phyloP scores from a whole-genome alignment of 176 grass and related monocot species.

The Thinopyrum elongatum region DNA sequence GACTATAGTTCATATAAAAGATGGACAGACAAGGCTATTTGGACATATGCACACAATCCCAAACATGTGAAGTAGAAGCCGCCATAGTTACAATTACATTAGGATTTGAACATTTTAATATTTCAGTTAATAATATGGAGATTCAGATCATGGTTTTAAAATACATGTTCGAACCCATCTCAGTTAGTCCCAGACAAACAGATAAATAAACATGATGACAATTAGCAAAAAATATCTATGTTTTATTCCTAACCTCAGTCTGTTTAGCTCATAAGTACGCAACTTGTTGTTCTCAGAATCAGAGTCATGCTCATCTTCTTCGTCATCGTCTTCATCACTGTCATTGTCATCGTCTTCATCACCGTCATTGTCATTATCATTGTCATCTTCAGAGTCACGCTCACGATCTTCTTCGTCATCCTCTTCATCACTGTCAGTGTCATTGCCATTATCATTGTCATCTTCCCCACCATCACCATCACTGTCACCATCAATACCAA shows the following conservation, averaged over 20 bases:
- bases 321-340: background rate
- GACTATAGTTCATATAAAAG: background rate
- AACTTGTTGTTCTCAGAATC: constrained; percentile 69
- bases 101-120: constrained; percentile 10
- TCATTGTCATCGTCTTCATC: constrained; percentile 6
- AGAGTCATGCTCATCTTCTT: constrained; percentile 37
- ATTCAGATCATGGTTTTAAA: background rate
- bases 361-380: background rate
- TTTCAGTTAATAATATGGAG: background rate
- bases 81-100: background rate
- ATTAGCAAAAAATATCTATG: background rate
- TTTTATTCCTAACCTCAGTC: constrained; percentile 55
- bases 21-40: background rate
- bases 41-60: background rate
- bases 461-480: background rate
- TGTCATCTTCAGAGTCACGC: constrained; percentile 19
- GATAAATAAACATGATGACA: background rate
- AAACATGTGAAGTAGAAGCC: background rate
- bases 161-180: background rate
- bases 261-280: constrained; percentile 83
- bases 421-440: background rate
- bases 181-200: background rate
- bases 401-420: constrained; percentile 15
- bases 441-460: background rate
- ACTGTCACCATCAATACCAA: constrained; percentile 37